Conservation (phyloP, 2,329 filamentous ascomycete genomes). For the Cadophora malorum region DNA sequence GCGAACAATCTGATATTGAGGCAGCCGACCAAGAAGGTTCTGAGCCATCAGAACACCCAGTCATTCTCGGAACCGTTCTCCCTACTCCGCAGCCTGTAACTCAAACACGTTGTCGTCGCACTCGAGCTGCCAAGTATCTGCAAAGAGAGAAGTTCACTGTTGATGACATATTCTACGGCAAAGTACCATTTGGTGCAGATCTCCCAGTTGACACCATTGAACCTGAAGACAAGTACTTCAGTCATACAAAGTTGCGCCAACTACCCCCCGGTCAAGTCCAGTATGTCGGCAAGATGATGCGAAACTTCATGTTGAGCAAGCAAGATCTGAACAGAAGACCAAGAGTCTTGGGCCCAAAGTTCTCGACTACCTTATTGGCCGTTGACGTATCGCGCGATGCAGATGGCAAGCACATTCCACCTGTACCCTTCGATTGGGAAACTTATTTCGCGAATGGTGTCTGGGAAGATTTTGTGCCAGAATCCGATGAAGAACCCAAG, state of each 20-base stretch:
- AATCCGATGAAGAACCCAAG: background rate
- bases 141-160: constrained; percentile 47
- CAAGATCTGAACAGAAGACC: constrained; percentile 13
- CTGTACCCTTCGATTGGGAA: background rate
- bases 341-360: background rate
- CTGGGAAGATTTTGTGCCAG: background rate
- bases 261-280: background rate
- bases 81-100: background rate
- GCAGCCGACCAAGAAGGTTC: background rate
- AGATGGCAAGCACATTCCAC: background rate
- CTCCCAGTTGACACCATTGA: constrained; percentile 32
- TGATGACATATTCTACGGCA: constrained; percentile 51
- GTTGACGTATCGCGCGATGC: background rate
- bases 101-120: background rate
- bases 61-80: background rate
- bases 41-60: background rate
- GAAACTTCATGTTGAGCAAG: constrained; percentile 21
- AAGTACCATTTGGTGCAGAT: constrained; percentile 40
- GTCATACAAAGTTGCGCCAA: background rate
- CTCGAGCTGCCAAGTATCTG: constrained; percentile 45
- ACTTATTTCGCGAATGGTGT: background rate
- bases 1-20: background rate
- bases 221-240: constrained; percentile 16
- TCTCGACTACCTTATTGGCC: background rate
- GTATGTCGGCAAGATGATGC: constrained; percentile 19